Percentiles rank a stretch among this genome's conserved stretches.
phyloP scores from a whole-genome alignment of 257 asterid species.

The Rehmannia glutinosa region DNA sequence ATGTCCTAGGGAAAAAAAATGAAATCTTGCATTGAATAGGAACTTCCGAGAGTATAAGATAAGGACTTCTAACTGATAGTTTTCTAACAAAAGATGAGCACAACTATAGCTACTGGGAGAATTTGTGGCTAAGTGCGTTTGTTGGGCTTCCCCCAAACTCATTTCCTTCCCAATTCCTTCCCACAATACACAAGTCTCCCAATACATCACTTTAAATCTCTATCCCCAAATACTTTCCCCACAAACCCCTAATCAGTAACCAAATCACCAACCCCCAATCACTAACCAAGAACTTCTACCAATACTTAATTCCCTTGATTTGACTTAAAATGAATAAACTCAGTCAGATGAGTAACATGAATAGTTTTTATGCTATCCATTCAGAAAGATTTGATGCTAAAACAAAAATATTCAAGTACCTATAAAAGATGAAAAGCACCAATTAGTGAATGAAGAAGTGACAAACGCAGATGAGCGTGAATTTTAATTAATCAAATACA shows the following conservation, averaged over 20 bases:
- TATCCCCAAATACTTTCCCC: too few species aligned
- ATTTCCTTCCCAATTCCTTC: too few species aligned
- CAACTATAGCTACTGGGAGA: background rate
- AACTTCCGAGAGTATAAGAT: background rate
- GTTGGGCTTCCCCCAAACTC: too few species aligned
- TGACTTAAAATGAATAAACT: conserved; percentile 3
- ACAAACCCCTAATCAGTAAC: too few species aligned
- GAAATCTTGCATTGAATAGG: background rate
- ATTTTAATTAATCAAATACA: background rate
- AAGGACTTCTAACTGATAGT: too few species aligned
- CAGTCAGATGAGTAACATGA: background rate
- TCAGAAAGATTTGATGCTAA: background rate
- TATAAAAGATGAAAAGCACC: background rate
- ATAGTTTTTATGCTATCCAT: background rate
- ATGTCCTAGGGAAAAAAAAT: background rate
- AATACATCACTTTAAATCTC: too few species aligned
- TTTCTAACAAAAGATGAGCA: background rate
- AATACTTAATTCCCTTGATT: too few species aligned
- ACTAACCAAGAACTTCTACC: too few species aligned
- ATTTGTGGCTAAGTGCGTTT: background rate
- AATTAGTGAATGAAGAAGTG: too few species aligned
- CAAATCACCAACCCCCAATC: too few species aligned
- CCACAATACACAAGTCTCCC: too few species aligned
- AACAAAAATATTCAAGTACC: background rate
- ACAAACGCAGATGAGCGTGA: background rate